Base-by-base conservation (phyloP, 2,329 filamentous ascomycete species). In the Aureobasidium sp. region DNA sequence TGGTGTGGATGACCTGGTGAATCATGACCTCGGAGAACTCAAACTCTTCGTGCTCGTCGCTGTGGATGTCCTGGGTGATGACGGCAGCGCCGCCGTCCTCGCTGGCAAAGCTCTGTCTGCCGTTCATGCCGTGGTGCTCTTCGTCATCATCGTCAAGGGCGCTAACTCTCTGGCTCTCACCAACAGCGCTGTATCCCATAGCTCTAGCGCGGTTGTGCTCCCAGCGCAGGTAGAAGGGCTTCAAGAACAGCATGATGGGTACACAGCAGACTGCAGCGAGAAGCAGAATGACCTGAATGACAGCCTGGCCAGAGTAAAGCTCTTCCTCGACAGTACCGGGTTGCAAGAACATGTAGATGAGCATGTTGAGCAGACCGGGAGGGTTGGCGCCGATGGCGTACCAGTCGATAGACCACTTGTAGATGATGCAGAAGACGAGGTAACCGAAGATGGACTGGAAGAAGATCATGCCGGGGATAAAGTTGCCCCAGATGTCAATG, bases 371-470 rank as follows among this genome's bases (percentile, higher is more conserved):
- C 62, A 99, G 80, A 69, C 91, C 90, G 2, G 95, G 94, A 1
- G 95, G 90, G 64, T 84, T 81, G 66, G 81, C 72, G 42, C 80
- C 84, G 43, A 80, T 81, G 11, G 80, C 84, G 50, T 77, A 77
- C 94, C 94, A 99, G 74, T 99, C 87, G 38, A 96, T 82, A 10
- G 83, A 87, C 94, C 95, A 99, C 77, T 99, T 99, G 82, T 95
- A 97, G 67, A 99, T 77, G 70, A 99, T 96, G 69, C 89, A 90
- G 70, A 96, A 79, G 50, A 95, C 89, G 19, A 99, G 84, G 72
- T 99, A 99, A 55, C 94, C 94, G 66, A 99, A 99, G 72, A 99
- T 99, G 65, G 90, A 86, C 78, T 99, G 95, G 84, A 99, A 97
- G 79, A 99, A 99, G 69, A 99, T 91, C 93, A 99, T 96, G 57